A percentile compares a stretch with the other conserved stretches of the same genome.
These are phyloP conservation scores for Telopea speciosissima DNA, from an alignment of 177 flowering plant species.

Conservation along the genomic window DNA sequence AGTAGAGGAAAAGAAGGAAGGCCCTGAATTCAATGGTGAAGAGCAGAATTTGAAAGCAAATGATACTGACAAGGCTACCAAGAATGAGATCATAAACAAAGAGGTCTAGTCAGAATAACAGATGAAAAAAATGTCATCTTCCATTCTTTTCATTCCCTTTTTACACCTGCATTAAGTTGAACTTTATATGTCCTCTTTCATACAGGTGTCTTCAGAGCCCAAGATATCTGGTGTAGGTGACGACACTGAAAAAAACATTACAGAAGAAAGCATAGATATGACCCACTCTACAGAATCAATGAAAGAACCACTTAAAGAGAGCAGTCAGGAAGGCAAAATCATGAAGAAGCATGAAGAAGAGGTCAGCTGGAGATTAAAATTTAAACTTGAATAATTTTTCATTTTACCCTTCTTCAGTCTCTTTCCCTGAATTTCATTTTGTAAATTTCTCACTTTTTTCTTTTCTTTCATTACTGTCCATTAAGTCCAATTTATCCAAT, in stretches of 20 bases:
- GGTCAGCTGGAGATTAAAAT: neutral
- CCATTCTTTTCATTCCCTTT: neutral
- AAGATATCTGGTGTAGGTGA: conserved; percentile 15
- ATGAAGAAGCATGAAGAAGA: neutral
- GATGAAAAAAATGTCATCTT: neutral
- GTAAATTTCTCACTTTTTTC: neutral
- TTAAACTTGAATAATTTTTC: neutral
- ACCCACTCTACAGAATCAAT: neutral
- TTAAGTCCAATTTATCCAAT: neutral
- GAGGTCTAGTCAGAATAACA: neutral
- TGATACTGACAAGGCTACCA: neutral
- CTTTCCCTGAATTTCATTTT: neutral
- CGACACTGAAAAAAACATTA: neutral
- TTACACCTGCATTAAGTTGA: neutral
- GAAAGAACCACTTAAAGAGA: neutral
- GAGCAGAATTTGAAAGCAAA: neutral
- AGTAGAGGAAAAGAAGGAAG: neutral
- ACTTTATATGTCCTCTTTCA: neutral
- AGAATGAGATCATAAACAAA: neutral
- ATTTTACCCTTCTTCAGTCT: neutral
- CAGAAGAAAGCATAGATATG: neutral
- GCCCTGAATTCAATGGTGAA: neutral
- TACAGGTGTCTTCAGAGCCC: neutral
- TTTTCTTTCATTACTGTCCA: no score
- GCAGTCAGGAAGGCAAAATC: neutral